Percentiles rank a stretch among this genome's conserved stretches.
Conservation (phyloP, 2,329 filamentous ascomycete species). For the Pseudocercospora cruenta region DNA sequence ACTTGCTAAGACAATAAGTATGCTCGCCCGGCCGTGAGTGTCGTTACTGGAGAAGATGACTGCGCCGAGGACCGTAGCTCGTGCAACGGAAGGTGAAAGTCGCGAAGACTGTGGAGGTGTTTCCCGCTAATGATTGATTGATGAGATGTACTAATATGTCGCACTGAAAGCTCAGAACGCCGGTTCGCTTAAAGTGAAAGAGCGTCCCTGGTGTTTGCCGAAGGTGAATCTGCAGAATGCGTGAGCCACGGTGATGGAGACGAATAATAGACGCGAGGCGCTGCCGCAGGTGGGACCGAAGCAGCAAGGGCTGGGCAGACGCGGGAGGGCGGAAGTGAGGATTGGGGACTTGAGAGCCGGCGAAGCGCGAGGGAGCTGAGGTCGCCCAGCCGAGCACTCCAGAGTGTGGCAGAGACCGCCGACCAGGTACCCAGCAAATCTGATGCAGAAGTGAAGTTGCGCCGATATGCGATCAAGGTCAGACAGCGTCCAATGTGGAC, state of each 20-base stretch:
- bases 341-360: conserved; percentile 8
- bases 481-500: conserved; percentile 5
- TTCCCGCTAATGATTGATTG: conserved; percentile 12
- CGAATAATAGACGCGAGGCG: conserved; percentile 15
- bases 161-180: conserved; percentile 18
- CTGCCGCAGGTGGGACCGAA: conserved; percentile 9
- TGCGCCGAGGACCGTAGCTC: conserved; percentile 27
- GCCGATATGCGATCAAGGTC: not conserved
- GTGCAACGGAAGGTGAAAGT: conserved; percentile 14
- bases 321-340: conserved; percentile 21
- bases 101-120: conserved; percentile 13
- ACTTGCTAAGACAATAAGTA: conserved; percentile 37
- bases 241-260: conserved; percentile 24
- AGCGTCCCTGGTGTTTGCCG: conserved; percentile 22
- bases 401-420: conserved; percentile 5
- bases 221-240: conserved; percentile 30
- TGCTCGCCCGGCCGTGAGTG: conserved; percentile 39
- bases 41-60: conserved; percentile 19
- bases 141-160: conserved; percentile 13
- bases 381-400: conserved; percentile 7
- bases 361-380: conserved; percentile 5
- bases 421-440: conserved; percentile 3
- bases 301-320: conserved; percentile 20
- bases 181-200: conserved; percentile 25
- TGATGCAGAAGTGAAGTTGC: conserved; percentile 1